Base-by-base conservation (phyloP, 1,284 basidiomycete species). In the Wallemia mellicola region DNA sequence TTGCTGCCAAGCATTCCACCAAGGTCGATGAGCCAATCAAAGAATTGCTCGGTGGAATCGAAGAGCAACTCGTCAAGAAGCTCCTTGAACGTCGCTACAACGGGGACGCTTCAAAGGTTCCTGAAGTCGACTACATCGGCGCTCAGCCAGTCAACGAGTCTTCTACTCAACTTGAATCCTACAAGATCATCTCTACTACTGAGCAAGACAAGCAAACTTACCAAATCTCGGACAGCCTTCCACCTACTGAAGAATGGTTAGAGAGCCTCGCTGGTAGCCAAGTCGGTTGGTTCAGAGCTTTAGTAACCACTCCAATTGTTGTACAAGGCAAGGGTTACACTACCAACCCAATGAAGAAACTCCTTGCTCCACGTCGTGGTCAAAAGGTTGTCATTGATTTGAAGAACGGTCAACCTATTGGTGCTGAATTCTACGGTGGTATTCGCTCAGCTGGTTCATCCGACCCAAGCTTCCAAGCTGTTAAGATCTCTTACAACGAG, bases 21-120 rank as follows among this genome's bases (percentile, higher is more conserved):
- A 75, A 81, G 66, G 92, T 87, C 70, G 86, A 98, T 66, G 87
- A 94, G 71, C 87, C 92, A 7, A 83, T 96, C 69, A 83, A 81
- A 67, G 85, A 92, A 57, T 75, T 98, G 64, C 78, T 98, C 59
- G 87, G 86, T 60, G 83, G 82, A 70, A 83, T 96, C 69, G 83
- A 88, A 67, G 72, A 76, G 27, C 73, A 75, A 27, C 82, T 98
- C 59, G 79, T 86, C 61, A 71, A 81, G 67, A 83, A 80, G 67
- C 77, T 96, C 59, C 75, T 95, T n/a, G 76, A 85, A 60, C 77
- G 79, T 61, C 79, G 77, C 65, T 96, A 98, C 70, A 75, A 70
- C 63, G 82, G 82, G 56, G 86, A 96, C 68, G 75, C 75, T 67
- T 78, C 74, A 63, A 79, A 78, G 63, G 77, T 98, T 30, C 92